Base-by-base conservation (phyloP, 2,329 filamentous ascomycete species). In the Diaporthe citri region DNA sequence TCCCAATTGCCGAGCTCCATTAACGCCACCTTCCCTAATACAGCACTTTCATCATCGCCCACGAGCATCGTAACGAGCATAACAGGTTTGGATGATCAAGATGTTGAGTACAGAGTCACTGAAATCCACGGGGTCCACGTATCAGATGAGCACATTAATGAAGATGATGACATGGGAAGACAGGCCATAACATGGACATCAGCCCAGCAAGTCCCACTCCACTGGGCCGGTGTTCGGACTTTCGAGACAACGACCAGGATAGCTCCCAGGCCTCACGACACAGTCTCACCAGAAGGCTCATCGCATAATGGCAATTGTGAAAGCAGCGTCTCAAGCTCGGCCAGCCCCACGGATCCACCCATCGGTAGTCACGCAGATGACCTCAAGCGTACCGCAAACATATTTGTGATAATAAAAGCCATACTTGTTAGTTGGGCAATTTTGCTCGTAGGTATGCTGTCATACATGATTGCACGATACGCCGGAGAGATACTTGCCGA, bases 51-150 rank as follows among this genome's bases (percentile, higher is more conserved):
- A 43, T 10, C 17, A 12, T 13, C 13, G 22, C 36, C 13, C 17
- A 4, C 13, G 10, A 15, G 3, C 9, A 20, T n/a, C 6, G 8
- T 17, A 12, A 25, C n/a, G 1, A 43, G 9, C 1, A 43, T 17
- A 0, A 3, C 2, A 34, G 20, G 3, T 3, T 28, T 25, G 4
- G 3, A n/a, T 17, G 13, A 56, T 25, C 7, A 2, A 2, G 1
- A 52, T 2, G 15, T 1, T 13, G 34, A 20, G 20, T 15, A 3
- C n/a, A 1, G 3, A 20, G 2, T 8, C n/a, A 41, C 28, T 9
- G 9, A 9, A 28, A 28, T 17, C 4, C n/a, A 7, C 1, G 36
- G 7, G 8, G n/a, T 13, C 28, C 17, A 1, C 9, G 28, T 20
- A 22, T 28, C 4, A 43, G 6, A 41, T 41, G 57, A 60, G 22